Evolutionary conservation across 23 red algal species (phyloP), one percentile per base, ranked within the genome.

Genomic region (Chondrus crispus): DNA sequence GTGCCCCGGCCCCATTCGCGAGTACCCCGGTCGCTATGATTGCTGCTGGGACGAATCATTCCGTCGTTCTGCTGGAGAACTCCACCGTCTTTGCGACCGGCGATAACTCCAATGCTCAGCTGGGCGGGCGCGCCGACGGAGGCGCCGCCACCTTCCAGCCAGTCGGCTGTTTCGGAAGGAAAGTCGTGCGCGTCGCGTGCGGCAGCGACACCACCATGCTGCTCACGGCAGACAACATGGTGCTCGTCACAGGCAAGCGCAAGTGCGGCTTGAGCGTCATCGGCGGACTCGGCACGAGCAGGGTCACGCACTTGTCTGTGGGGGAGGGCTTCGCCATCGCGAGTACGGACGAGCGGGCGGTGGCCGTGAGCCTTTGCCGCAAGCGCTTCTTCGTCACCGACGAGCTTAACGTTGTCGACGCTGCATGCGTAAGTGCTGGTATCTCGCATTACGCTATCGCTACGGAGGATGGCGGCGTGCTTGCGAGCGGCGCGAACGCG

Each of bases 81-180:
- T 82, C 83, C 14, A 63, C 35, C 18, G 92, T 88, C 35, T 95
- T 63, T 48, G 92, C 60, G 12, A 37, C 82, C 39, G 92, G 92
- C 26, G 92, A 86, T 69, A 95, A 95, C 43, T 74, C 72, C 40
- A 64, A 57, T 37, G 92, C 83, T 11, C 92, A 95, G 58, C 62
- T 95, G 38, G 92, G 92, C 13, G 66, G 84, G 2, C 47, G 92
- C 48, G 33, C 44, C 44, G 85, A 50, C 60, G 68, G 47, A n/a
- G 48, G 85, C 16, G 14, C 48, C 3, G 85, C 55, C 28, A 78
- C 39, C 30, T 89, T 89, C n/a, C 51, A 49, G 47, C 66, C 66
- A n/a, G 69, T 89, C 43, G 85, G 26, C 26, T 89, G 85, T 62
- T 89, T 89, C 42, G 85, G 85, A 14, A 53, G 72, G 35, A 40